phyloP scores from a whole-genome alignment of 768 basidiomycete species.

The Lactarius vividus region DNA sequence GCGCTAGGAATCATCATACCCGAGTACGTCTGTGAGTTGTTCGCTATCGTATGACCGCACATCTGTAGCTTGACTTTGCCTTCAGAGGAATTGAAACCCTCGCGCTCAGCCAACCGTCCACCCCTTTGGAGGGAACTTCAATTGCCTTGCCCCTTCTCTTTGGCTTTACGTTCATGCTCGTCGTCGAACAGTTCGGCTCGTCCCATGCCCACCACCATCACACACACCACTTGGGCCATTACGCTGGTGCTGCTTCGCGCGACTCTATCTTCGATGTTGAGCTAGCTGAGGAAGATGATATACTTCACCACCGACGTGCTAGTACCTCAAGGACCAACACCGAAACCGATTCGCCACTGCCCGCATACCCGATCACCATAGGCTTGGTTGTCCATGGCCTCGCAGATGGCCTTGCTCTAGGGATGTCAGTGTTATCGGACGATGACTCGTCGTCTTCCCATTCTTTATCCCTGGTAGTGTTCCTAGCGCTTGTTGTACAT shows the following conservation, averaged over 20 bases:
- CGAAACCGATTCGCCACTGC: slow-evolving; percentile 32
- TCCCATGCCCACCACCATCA: slow-evolving; percentile 47
- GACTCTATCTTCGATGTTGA: slow-evolving; percentile 61
- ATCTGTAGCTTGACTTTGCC: background rate
- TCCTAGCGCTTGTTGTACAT: slow-evolving; percentile 87
- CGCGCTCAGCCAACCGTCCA: slow-evolving; percentile 35
- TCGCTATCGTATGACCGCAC: background rate
- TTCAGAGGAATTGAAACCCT: slow-evolving; percentile 71
- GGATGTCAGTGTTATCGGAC: slow-evolving; percentile 60
- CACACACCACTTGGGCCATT: slow-evolving; percentile 30
- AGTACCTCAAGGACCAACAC: slow-evolving; percentile 11
- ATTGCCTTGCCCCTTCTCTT: slow-evolving; percentile 63
- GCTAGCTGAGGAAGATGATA: slow-evolving; percentile 46
- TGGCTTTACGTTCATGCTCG: slow-evolving; percentile 63
- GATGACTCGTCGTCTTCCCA: slow-evolving; percentile 36
- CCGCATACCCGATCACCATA: slow-evolving; percentile 71
- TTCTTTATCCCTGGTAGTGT: slow-evolving; percentile 76
- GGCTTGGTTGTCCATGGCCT: slow-evolving; percentile 86
- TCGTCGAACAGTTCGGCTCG: slow-evolving; percentile 62
- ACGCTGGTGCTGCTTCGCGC: slow-evolving; percentile 24
- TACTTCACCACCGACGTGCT: slow-evolving; percentile 22
- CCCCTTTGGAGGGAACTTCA: slow-evolving; percentile 42
- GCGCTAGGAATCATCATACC: slow-evolving; percentile 91
- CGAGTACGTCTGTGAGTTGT: slow-evolving; percentile 57
- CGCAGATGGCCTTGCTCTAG: slow-evolving; percentile 90